Base-by-base conservation (phyloP, 108 stramenopile genomes). In the Cyclostephanos tholiformis region DNA sequence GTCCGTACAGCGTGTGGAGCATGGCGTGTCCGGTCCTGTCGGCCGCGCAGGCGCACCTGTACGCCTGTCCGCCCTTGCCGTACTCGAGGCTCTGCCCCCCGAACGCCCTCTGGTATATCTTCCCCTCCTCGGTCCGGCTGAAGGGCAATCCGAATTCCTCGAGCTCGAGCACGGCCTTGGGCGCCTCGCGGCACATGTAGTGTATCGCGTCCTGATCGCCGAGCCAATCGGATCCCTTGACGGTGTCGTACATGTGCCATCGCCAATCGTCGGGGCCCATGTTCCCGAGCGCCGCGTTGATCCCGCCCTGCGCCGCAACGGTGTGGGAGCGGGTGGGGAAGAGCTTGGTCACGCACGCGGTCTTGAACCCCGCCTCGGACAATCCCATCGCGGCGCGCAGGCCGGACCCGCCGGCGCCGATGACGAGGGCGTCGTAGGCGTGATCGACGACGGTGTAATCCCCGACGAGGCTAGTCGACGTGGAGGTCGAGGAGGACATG, bases 181-280 rank as follows among this genome's bases (percentile, higher is more conserved):
- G 99, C 23, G 99, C 99, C 85, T 99, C 99, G 19, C 97, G 82
- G 82, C 98, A 99, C 99, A 99, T 99, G 97, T 99, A 99, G 82
- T 99, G 98, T 75, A 99, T 99, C 71, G 99, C 98, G 83, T 99
- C 99, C 86, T 99, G 99, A 86, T 99, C 99, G 17, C 99, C 99
- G 10, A 99, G 90, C 98, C 98, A 99, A 78, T 99, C 99, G 39
- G 75, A 76, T 9, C 99, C 99, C 85, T 99, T 99, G 46, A 99
- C 99, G 20, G 99, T 99, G 85, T 99, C 99, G 82, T 99, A 99
- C 97, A 97, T 97, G 89, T 99, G 99, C 98, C 98, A 99, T 62
- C 78, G 57, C 95, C 95, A 96, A 77, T 96, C 95, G 78, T 96
- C 95, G 46, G 87, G 86, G 26, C 85, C 86, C 89, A 92, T 92